phyloP scores from a whole-genome alignment of 768 basidiomycete genomes.

The Agaricus subrufescens region DNA sequence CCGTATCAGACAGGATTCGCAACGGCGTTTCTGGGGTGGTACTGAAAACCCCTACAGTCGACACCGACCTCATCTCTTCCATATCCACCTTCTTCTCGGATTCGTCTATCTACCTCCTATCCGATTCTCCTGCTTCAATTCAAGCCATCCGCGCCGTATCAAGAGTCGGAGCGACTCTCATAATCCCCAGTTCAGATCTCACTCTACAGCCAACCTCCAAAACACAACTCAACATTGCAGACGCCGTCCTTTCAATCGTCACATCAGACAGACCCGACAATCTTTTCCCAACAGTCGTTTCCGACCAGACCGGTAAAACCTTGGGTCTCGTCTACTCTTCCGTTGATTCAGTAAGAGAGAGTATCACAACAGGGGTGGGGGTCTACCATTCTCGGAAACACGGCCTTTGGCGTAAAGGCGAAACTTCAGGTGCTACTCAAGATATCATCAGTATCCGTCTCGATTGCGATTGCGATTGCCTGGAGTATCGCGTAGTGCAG shows the following conservation, averaged over 20 bases:
- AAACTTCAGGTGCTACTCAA: conserved; percentile 92
- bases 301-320: conserved; percentile 69
- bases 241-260: conserved; percentile 82
- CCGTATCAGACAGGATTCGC: conserved; percentile 71
- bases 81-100: conserved; percentile 70
- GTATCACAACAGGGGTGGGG: conserved; percentile 84
- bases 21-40: conserved; percentile 75
- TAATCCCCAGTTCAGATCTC: conserved; percentile 70
- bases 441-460: conserved; percentile 74
- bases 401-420: conserved; percentile 95
- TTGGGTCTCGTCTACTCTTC: conserved; percentile 98
- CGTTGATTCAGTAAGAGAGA: conserved; percentile 74
- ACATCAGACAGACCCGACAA: conserved; percentile 87
- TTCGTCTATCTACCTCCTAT: conserved; percentile 59
- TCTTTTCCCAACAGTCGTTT: conserved; percentile 89
- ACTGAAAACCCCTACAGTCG: conserved; percentile 68
- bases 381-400: conserved; percentile 96
- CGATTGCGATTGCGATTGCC: conserved; percentile 91
- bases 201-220: conserved; percentile 51
- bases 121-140: conserved; percentile 47
- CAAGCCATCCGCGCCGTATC: conserved; percentile 58
- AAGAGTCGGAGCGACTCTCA: conserved; percentile 55
- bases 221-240: conserved; percentile 65
- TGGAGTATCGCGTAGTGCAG: conserved; percentile 89
- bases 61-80: conserved; percentile 73